These are phyloP conservation scores for Helotiales sp. DNA, from an alignment of 2,329 filamentous ascomycete species.

Conservation along the genomic window DNA sequence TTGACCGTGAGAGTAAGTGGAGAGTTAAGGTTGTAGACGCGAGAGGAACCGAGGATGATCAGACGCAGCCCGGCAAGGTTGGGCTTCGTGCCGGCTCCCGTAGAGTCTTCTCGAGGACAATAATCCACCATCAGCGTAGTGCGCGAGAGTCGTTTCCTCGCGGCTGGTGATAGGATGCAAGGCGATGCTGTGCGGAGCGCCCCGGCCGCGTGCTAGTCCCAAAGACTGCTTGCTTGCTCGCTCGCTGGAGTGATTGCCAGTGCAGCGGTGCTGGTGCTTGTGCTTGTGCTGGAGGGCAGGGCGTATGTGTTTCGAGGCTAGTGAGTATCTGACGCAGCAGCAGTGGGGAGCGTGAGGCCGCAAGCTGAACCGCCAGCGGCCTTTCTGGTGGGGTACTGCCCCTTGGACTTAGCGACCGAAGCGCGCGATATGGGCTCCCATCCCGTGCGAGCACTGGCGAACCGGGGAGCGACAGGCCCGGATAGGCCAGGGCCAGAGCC, in stretches of 20 bases:
- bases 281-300: background rate
- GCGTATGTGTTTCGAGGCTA: background rate
- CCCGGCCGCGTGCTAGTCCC: background rate
- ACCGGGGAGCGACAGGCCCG: background rate
- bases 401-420: conserved; percentile 29
- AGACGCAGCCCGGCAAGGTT: background rate
- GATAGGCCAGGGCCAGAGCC: background rate
- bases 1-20: background rate
- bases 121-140: too few relatives aligned
- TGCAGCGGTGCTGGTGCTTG: background rate
- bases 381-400: background rate
- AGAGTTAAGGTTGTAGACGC: background rate
- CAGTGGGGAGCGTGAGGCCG: background rate
- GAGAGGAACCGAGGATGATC: background rate
- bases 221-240: background rate
- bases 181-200: background rate
- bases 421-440: conserved; percentile 29
- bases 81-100: background rate
- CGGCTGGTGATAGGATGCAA: too few relatives aligned
- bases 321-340: background rate
- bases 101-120: background rate
- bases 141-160: too few relatives aligned
- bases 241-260: background rate
- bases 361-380: conserved; percentile 16
- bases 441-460: conserved; percentile 3